Percentiles rank a stretch among this genome's conserved stretches.
Evolutionary conservation across 257 asterid species (phyloP).

Genomic region (Cynanchum wilfordii): DNA sequence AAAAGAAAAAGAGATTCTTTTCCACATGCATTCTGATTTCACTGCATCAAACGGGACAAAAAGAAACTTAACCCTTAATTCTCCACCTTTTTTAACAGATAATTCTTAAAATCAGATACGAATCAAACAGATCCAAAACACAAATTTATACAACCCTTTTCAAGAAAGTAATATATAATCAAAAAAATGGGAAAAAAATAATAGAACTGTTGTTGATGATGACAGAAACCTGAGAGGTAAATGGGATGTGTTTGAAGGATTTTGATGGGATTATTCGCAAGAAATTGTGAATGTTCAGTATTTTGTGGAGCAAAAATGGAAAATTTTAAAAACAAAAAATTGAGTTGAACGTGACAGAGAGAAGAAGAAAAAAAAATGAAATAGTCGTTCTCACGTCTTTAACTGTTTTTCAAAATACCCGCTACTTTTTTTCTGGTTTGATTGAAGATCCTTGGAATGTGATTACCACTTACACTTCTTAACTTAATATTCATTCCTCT

Average conservation of each 20-base stretch:
- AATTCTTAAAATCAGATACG: background rate
- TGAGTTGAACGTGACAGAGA: background rate
- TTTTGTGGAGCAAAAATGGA: background rate
- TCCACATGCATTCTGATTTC: background rate
- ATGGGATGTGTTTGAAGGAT: constrained; percentile 1
- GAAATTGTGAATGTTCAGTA: background rate
- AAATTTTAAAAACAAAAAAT: background rate
- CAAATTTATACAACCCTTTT: background rate
- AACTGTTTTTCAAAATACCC: constrained; percentile 30
- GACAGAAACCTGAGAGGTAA: background rate
- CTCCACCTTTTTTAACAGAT: no score
- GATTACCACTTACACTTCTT: background rate
- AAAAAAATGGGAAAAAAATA: background rate
- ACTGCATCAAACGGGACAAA: background rate
- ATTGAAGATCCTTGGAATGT: background rate
- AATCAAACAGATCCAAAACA: background rate
- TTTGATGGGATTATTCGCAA: background rate
- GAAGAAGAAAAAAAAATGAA: background rate
- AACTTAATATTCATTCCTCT: background rate
- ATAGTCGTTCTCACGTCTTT: constrained; percentile 28
- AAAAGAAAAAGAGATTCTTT: background rate
- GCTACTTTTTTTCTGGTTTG: constrained; percentile 15
- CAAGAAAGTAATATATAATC: no score
- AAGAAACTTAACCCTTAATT: background rate
- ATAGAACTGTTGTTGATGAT: background rate